Base-by-base conservation (phyloP, 345 rosid species). In the Citrus mangshanensis region DNA sequence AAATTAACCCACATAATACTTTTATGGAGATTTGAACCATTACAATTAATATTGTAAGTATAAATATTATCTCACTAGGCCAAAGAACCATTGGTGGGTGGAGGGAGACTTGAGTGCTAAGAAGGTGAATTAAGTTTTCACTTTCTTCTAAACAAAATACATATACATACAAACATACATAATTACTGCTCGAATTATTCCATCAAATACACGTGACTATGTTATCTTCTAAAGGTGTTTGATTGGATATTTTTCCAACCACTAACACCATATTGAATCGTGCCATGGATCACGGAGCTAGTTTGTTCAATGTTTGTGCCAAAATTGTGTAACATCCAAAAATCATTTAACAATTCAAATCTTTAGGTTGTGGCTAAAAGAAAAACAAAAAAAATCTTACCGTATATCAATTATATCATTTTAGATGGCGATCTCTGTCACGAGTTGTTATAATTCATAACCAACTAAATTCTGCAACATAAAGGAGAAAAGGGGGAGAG, bases 111-210 rank as follows among this genome's bases (percentile, higher is more conserved):
- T 49, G 72, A 37, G 68, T 51, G 19, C 7, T 19, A 59, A 42
- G 74, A 25, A 6, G 79, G 74, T 62, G 73, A 80, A 80, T 77
- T 65, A 69, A 80, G 73, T 65, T 42, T 28, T 62, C 40, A 37
- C 65, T 8, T 35, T 24, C 13, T 76, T 68, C 24, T 9, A 22
- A 3, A 54, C 22, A 42, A 19, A 8, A 37, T 2, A 38, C 10
- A 2, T 1, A 2, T 38, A 7, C 42, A 8, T 40, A 9, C 2
- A 32, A 32, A 32, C 4, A 9, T 62, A 0, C 38, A 1, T 37
- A 21, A 30, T 14, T 5, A 54, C 24, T 59, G 75, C 21, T 58
- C 78, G 1, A 72, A 72, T 76, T 76, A 58, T 76, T 66, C 61
- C 67, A 79, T 71, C 70, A 49, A 70, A 46, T 3, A 12, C 75